A percentile compares a stretch with the other conserved stretches of the same genome.
These are phyloP conservation scores for Cytospora leucostoma DNA, from an alignment of 2,329 filamentous ascomycete genomes.

Conservation along the genomic window DNA sequence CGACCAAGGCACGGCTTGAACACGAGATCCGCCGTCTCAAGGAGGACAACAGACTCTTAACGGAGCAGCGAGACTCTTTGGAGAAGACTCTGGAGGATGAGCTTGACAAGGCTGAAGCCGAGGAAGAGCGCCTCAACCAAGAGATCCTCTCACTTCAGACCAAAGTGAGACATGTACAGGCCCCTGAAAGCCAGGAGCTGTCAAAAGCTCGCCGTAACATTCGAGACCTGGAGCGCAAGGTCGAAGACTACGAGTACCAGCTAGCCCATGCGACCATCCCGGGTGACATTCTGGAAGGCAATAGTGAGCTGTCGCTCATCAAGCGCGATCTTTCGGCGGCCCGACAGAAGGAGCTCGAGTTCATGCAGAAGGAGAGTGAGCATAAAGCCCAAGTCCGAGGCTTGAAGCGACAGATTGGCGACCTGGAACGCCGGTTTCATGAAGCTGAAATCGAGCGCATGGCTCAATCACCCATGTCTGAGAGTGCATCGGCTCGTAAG, in stretches of 20 bases:
- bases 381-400: slow-evolving; percentile 64
- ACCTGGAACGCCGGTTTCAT: slow-evolving; percentile 68
- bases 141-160: slow-evolving; percentile 56
- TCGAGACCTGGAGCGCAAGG: slow-evolving; percentile 63
- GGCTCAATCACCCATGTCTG: slow-evolving; percentile 48
- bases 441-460: slow-evolving; percentile 60
- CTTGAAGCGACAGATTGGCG: slow-evolving; percentile 64
- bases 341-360: slow-evolving; percentile 66
- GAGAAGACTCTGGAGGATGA: slow-evolving; percentile 67
- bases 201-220: slow-evolving; percentile 63
- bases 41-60: slow-evolving; percentile 62
- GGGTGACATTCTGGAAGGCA: slow-evolving; percentile 40
- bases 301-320: slow-evolving; percentile 59
- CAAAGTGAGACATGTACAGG: slow-evolving; percentile 47
- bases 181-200: slow-evolving; percentile 54
- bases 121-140: slow-evolving; percentile 62
- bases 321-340: slow-evolving; percentile 64
- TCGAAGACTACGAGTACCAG: slow-evolving; percentile 53
- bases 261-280: slow-evolving; percentile 39
- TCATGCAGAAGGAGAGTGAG: slow-evolving; percentile 64
- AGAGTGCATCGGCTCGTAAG: slow-evolving; percentile 54
- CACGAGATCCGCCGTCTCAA: slow-evolving; percentile 65
- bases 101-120: slow-evolving; percentile 64
- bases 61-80: slow-evolving; percentile 58
- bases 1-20: slow-evolving; percentile 68